Evolutionary conservation across 139 green algal species (phyloP).

Genomic region (Picochlorum costavermella): DNA sequence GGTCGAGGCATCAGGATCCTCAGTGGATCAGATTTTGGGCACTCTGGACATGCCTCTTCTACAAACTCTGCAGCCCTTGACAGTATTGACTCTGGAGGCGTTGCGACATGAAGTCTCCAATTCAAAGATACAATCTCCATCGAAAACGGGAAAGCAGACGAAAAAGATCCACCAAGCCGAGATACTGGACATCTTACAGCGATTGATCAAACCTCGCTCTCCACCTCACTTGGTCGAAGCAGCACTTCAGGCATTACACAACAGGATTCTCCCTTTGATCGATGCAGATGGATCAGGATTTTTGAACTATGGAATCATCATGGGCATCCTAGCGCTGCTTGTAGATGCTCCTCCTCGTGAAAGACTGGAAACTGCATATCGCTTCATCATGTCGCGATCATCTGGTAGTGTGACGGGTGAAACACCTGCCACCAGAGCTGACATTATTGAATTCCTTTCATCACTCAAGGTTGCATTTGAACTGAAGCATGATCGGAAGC

Average conservation of each 20-base stretch:
- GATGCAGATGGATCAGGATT: conserved; percentile 1
- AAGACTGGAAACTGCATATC: conserved; percentile 5
- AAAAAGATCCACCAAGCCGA: neutral
- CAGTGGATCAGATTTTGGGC: neutral
- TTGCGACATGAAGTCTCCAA: neutral
- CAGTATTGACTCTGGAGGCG: neutral
- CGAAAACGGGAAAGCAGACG: neutral
- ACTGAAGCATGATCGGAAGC: conserved; percentile 1
- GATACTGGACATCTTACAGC: neutral
- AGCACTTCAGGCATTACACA: neutral
- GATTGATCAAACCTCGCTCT: neutral
- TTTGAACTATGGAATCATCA: neutral
- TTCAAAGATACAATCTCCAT: conserved; percentile 1
- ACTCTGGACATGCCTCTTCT: conserved; percentile 6
- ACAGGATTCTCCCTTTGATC: neutral
- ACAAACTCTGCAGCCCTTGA: conserved; percentile 4
- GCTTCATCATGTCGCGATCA: conserved; percentile 8
- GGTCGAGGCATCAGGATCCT: neutral
- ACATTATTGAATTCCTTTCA: conserved; percentile 9
- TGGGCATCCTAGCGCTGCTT: neutral
- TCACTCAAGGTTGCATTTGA: conserved; percentile 8
- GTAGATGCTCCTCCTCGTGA: conserved; percentile 7
- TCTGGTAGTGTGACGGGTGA: conserved; percentile 2
- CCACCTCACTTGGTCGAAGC: neutral
- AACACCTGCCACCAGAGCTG: conserved; percentile 8